A percentile compares a stretch with the other conserved stretches of the same genome.
Evolutionary conservation across 169 alveolate species (phyloP).

Genomic region (Plasmodium sp.): DNA sequence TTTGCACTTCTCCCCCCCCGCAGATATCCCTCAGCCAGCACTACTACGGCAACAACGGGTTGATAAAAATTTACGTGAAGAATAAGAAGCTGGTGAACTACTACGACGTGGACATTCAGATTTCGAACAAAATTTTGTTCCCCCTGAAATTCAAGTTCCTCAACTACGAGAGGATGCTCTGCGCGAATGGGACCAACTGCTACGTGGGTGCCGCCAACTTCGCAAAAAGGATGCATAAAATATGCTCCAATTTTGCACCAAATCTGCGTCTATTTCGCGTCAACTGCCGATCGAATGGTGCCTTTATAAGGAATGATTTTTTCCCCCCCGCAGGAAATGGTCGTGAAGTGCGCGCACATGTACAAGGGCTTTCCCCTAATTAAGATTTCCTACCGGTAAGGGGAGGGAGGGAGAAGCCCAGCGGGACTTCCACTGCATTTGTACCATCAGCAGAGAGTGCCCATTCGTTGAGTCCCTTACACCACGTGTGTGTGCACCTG

Average conservation of each 20-base stretch:
- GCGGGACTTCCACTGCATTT: not conserved
- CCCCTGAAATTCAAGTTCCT: slow-evolving; percentile 45
- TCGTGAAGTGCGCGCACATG: slow-evolving; percentile 34
- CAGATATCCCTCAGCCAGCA: slow-evolving; percentile 29
- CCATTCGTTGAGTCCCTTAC: not conserved
- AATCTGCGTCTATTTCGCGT: not conserved
- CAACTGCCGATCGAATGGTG: not conserved
- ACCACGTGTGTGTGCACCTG: not conserved
- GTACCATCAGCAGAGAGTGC: not conserved
- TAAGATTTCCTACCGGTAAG: slow-evolving; percentile 52
- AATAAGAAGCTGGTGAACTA: slow-evolving; percentile 26
- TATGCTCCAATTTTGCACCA: not conserved
- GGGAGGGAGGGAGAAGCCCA: not conserved
- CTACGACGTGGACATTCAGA: slow-evolving; percentile 47
- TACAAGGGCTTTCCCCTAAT: slow-evolving; percentile 68
- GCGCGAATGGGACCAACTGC: slow-evolving; percentile 14
- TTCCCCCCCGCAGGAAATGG: slow-evolving; percentile 28
- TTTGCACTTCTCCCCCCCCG: not conserved
- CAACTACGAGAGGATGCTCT: slow-evolving; percentile 19
- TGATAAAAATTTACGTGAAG: slow-evolving; percentile 24
- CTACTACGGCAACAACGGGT: slow-evolving; percentile 25
- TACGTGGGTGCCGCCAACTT: slow-evolving; percentile 1
- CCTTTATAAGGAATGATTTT: not conserved
- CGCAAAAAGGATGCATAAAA: not conserved
- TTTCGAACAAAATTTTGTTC: slow-evolving; percentile 43